Conservation (phyloP, 306 rosid genomes). For the Datisca glomerata region DNA sequence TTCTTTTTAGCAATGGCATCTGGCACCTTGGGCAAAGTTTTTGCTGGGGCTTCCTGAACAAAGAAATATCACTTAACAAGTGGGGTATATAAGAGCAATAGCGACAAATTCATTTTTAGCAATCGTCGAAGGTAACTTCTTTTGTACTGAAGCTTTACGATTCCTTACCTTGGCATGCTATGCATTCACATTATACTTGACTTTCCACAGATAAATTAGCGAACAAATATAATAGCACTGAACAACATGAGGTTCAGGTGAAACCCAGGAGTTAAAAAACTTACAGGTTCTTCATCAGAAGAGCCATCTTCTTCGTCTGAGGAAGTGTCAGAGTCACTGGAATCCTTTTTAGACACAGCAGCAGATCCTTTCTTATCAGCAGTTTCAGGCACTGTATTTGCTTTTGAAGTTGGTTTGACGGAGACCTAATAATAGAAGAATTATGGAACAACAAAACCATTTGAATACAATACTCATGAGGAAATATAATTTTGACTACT, state of each 20-base stretch:
- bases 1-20: conserved; percentile 25
- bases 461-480: not conserved
- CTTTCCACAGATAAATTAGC: not conserved
- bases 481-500: too few relatives aligned
- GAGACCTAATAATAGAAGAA: not conserved
- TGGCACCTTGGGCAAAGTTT: conserved; percentile 9
- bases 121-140: conserved; percentile 16
- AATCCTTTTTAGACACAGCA: conserved; percentile 2
- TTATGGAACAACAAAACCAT: not conserved
- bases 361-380: conserved; percentile 4
- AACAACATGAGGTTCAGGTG: too few relatives aligned
- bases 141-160: too few relatives aligned
- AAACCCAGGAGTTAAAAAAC: too few relatives aligned
- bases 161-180: conserved; percentile 11
- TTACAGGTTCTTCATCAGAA: conserved; percentile 19
- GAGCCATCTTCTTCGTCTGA: conserved; percentile 20
- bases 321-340: conserved; percentile 1
- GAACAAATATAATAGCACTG: not conserved
- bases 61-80: not conserved
- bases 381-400: not conserved
- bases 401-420: not conserved
- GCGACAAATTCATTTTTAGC: conserved; percentile 13
- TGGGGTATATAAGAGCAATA: too few relatives aligned
- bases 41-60: conserved; percentile 9
- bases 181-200: too few relatives aligned